A percentile compares a stretch with the other conserved stretches of the same genome.
Evolutionary conservation across 202 grass and related monocot genomes (phyloP).

Genomic region (Digitaria exilis): DNA sequence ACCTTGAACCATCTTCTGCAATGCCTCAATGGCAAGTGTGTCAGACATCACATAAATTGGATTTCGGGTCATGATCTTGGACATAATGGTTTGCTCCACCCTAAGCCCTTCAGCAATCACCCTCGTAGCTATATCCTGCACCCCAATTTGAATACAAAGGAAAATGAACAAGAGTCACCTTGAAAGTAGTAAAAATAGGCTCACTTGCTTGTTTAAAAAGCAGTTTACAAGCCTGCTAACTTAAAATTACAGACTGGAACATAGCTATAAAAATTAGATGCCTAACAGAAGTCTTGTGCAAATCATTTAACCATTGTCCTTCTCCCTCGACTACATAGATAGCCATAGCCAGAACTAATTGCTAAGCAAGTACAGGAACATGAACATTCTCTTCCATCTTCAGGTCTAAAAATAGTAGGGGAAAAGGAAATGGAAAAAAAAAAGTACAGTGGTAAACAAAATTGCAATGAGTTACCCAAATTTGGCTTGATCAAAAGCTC

Average conservation of each 20-base stretch:
- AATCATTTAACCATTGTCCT: neutral
- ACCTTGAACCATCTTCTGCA: slow-evolving; percentile 99
- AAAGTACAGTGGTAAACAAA: neutral
- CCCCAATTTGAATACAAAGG: slow-evolving; percentile 6
- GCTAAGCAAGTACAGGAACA: slow-evolving; percentile 1
- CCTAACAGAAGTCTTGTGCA: neutral
- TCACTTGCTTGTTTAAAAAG: neutral
- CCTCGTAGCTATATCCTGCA: slow-evolving; percentile 87
- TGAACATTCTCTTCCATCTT: neutral
- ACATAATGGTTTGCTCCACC: slow-evolving; percentile 86
- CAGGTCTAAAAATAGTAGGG: neutral
- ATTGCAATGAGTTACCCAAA: neutral
- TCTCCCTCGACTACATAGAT: slow-evolving; percentile 3
- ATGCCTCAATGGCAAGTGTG: slow-evolving; percentile 79
- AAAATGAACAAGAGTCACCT: slow-evolving; percentile 18
- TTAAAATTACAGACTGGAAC: neutral
- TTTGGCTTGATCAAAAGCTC: slow-evolving; percentile 2
- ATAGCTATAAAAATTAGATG: neutral
- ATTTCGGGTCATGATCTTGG: slow-evolving; percentile 92
- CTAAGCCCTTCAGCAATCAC: slow-evolving; percentile 88
- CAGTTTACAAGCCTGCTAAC: neutral
- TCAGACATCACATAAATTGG: slow-evolving; percentile 85
- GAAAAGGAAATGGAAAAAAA: neutral
- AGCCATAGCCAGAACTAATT: neutral
- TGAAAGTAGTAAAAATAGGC: slow-evolving; percentile 28